Base-by-base conservation (phyloP, 768 basidiomycete genomes). In the Phylloporus arenicola region DNA sequence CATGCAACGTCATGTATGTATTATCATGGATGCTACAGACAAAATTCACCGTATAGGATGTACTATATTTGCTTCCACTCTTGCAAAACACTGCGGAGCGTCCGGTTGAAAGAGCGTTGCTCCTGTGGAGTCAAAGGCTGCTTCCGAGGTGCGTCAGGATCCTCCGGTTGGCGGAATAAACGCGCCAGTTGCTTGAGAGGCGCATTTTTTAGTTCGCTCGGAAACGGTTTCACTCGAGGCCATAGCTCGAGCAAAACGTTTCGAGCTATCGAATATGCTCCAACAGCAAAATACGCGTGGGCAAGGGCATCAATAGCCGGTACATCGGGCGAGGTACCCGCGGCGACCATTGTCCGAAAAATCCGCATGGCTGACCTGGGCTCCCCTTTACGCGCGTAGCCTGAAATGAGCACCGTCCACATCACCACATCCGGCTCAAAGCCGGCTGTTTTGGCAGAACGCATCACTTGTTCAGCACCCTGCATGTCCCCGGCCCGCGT, bases 381-480 rank as follows among this genome's bases (percentile, higher is more conserved):
- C 29, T 80, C 68, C 13, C 79, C 77, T 45, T 74, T 72, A n/a
- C 80, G 78, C 19, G 79, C 85, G 64, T 84, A 78, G 3, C 86
- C 89, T 31, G 75, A 72, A 57, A 93, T 83, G 53, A 93, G 75
- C 53, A 84, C 82, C 22, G 89, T 91, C 72, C 82, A 87, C 76
- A 88, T 80, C 40, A 83, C 76, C 17, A 79, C 74, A 56, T 83
- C 81, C 19, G 83, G 78, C 20, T 71, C 65, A 51, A 85, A 63
- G 22, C 82, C 80, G 5, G 75, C 72, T 35, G 70, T 66, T 35
- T 63, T 59, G 24, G 82, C 79, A 16, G 79, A 67, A 52, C 67
- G 68, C 72, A 93, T 75, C 38, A 82, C 69, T 45, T 73, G 72
- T 50, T 75, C 65, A 22, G 88, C 86, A 17, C 72, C 72, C 13